Conservation (phyloP, 2,329 filamentous ascomycete species). For the Penicillium concentricum region DNA sequence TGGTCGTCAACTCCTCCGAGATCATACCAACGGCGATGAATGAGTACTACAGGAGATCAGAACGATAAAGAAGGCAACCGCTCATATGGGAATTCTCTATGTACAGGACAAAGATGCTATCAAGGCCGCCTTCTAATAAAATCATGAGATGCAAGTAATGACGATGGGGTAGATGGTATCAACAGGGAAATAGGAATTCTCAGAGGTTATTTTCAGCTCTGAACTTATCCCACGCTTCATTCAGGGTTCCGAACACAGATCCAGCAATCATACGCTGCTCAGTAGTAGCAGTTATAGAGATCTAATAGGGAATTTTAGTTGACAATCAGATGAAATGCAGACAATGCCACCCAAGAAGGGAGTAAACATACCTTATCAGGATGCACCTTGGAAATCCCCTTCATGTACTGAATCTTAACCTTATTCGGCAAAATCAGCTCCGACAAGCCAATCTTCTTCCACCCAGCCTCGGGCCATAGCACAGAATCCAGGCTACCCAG, state of each 20-base stretch:
- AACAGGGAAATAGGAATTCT: constrained; percentile 5
- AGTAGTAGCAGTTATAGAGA: constrained; percentile 62
- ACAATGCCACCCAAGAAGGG: background rate
- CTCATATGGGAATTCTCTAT: background rate
- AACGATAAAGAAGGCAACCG: background rate
- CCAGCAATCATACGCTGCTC: constrained; percentile 67
- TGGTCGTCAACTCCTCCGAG: background rate
- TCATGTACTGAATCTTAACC: constrained; percentile 98
- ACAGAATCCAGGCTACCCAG: constrained; percentile 84
- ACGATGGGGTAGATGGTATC: constrained; percentile 3
- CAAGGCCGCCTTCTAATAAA: background rate
- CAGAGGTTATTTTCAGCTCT: constrained; percentile 61
- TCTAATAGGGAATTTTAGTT: constrained; percentile 41
- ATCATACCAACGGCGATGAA: background rate
- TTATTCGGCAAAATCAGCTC: constrained; percentile 90
- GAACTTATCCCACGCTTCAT: constrained; percentile 69
- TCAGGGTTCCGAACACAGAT: constrained; percentile 63
- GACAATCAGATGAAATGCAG: background rate
- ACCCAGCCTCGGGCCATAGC: constrained; percentile 86
- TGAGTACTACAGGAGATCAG: background rate
- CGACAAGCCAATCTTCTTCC: constrained; percentile 95
- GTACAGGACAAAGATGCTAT: background rate
- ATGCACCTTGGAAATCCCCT: constrained; percentile 97
- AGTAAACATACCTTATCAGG: constrained; percentile 81
- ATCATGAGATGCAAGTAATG: constrained; percentile 2